These are phyloP conservation scores for Phanerochaete sordida DNA, from an alignment of 768 basidiomycete species.

Conservation along the genomic window DNA sequence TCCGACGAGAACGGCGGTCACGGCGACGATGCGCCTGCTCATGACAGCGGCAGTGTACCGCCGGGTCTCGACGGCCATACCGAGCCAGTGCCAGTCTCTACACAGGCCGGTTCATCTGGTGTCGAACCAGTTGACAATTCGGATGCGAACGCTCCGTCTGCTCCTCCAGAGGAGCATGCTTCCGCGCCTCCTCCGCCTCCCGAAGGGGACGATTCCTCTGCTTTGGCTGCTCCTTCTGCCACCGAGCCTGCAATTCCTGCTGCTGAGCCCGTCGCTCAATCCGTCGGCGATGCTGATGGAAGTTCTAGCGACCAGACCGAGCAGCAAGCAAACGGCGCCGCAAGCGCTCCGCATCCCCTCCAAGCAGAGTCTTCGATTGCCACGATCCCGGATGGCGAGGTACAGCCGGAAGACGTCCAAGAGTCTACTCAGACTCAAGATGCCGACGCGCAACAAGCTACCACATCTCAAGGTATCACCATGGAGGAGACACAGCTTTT, in stretches of 20 bases:
- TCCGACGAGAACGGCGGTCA: slow-evolving; percentile 1
- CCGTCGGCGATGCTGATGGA: slow-evolving; percentile 45
- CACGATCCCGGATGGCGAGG: slow-evolving; percentile 48
- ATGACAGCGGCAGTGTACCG: slow-evolving; percentile 6
- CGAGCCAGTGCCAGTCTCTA: background rate
- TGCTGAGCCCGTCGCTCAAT: slow-evolving; percentile 41
- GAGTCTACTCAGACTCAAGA: background rate
- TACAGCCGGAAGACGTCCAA: slow-evolving; percentile 8
- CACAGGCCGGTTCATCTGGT: background rate
- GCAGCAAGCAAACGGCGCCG: slow-evolving; percentile 18
- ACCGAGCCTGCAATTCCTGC: slow-evolving; percentile 30
- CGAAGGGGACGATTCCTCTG: slow-evolving; percentile 30
- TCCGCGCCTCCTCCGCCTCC: slow-evolving; percentile 29
- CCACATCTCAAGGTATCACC: background rate
- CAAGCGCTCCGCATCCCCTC: slow-evolving; percentile 31
- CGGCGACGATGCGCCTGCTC: background rate
- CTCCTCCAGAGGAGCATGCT: slow-evolving; percentile 21
- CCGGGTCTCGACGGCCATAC: slow-evolving; percentile 5
- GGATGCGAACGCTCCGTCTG: slow-evolving; percentile 7
- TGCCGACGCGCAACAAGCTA: background rate
- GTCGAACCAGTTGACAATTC: background rate
- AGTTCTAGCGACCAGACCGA: slow-evolving; percentile 42
- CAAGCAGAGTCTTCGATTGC: slow-evolving; percentile 43
- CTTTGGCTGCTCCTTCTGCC: slow-evolving; percentile 46
- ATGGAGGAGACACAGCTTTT: slow-evolving; percentile 1